Percentiles rank a stretch among this genome's conserved stretches.
Evolutionary conservation across 495 filamentous ascomycete species (phyloP).

Genomic region (Penicillium psychrofluorescens): DNA sequence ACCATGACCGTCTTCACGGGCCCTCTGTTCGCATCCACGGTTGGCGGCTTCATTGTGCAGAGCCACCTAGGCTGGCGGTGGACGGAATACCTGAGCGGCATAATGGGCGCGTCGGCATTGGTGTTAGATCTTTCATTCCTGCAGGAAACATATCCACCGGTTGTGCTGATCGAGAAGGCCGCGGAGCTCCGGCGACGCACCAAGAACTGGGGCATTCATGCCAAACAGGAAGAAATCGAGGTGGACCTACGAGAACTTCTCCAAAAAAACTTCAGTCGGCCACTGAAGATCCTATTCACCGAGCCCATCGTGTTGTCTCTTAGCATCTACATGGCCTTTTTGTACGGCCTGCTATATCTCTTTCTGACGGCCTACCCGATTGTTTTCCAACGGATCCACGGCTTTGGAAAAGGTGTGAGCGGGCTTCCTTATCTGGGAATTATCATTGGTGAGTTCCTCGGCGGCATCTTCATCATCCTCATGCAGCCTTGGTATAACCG

Average conservation of each 20-base stretch:
- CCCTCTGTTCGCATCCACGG: constrained; percentile 73
- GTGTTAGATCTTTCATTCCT: constrained; percentile 64
- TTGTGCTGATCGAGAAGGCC: constrained; percentile 72
- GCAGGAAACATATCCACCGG: constrained; percentile 75
- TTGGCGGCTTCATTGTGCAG: constrained; percentile 75
- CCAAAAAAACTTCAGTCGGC: constrained; percentile 77
- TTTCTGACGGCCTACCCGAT: constrained; percentile 77
- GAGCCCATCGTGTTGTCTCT: constrained; percentile 74
- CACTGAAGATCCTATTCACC: constrained; percentile 67
- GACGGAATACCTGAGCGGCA: constrained; percentile 65
- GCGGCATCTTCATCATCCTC: constrained; percentile 55
- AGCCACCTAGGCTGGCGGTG: constrained; percentile 75
- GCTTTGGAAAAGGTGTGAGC: constrained; percentile 56
- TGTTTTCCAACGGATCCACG: constrained; percentile 67
- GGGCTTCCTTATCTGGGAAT: constrained; percentile 80
- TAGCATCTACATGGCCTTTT: constrained; percentile 75
- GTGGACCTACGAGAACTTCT: constrained; percentile 72
- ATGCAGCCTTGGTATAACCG: constrained; percentile 56
- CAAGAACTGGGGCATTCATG: constrained; percentile 89
- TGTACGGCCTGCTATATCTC: constrained; percentile 75
- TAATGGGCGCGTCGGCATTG: constrained; percentile 75
- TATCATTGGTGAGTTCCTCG: constrained; percentile 63
- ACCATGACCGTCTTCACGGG: constrained; percentile 80
- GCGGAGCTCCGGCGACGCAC: constrained; percentile 71
- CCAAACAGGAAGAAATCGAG: constrained; percentile 90